Percentiles rank a stretch among this genome's conserved stretches.
These are phyloP conservation scores for Hypoxylon fragiforme DNA, from an alignment of 495 filamentous ascomycete species.

Conservation along the genomic window DNA sequence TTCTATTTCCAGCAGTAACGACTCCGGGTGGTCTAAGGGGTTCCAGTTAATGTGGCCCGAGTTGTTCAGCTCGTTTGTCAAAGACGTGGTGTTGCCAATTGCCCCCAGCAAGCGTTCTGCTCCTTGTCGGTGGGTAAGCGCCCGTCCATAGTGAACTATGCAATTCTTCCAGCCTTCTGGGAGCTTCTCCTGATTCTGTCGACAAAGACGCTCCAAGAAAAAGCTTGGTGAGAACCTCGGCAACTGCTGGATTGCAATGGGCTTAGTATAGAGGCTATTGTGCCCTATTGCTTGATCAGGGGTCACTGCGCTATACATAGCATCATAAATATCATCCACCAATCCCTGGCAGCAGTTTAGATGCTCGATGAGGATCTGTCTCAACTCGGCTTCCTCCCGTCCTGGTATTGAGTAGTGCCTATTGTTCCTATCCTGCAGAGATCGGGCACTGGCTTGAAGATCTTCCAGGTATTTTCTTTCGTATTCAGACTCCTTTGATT, in stretches of 20 bases:
- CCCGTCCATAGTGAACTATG: slow-evolving; percentile 44
- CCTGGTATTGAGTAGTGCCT: background rate
- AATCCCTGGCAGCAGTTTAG: background rate
- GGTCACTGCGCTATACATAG: slow-evolving; percentile 9
- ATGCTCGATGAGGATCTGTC: background rate
- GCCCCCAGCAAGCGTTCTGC: slow-evolving; percentile 40
- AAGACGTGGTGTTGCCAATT: slow-evolving; percentile 36
- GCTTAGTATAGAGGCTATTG: background rate
- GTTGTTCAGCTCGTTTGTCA: slow-evolving; percentile 57
- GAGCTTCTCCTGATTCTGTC: slow-evolving; percentile 26
- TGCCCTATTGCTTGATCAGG: background rate
- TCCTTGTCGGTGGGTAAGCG: slow-evolving; percentile 42
- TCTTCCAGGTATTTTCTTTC: slow-evolving; percentile 32
- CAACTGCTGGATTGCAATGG: slow-evolving; percentile 18
- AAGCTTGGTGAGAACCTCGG: slow-evolving; percentile 41
- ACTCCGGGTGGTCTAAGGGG: slow-evolving; percentile 57
- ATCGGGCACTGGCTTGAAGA: slow-evolving; percentile 24
- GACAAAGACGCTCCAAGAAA: slow-evolving; percentile 42
- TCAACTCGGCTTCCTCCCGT: background rate
- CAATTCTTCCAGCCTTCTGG: slow-evolving; percentile 34
- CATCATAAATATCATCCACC: slow-evolving; percentile 4
- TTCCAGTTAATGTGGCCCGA: slow-evolving; percentile 57
- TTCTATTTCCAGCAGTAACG: slow-evolving; percentile 66
- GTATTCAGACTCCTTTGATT: slow-evolving; percentile 17
- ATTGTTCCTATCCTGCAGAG: slow-evolving; percentile 10